These are phyloP conservation scores for Penicillium goetzii DNA, from an alignment of 495 filamentous ascomycete species.

Conservation along the genomic window DNA sequence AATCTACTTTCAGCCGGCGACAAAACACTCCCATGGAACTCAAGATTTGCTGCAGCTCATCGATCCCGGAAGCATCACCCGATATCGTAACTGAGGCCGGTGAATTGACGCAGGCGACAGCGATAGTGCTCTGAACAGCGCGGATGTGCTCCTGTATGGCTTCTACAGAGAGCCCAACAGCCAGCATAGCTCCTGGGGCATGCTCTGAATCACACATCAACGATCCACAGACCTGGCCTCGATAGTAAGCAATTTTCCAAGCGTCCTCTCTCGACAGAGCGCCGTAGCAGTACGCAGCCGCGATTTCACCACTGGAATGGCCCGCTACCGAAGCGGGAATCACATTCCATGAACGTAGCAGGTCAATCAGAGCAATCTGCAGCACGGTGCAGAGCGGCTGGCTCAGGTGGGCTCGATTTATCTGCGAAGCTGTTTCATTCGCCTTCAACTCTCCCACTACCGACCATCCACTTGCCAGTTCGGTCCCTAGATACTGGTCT, in stretches of 20 bases:
- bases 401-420: neutral
- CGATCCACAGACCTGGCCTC: neutral
- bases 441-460: no score
- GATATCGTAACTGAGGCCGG: neutral
- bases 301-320: neutral
- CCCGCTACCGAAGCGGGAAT: neutral
- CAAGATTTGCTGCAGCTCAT: neutral
- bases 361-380: neutral
- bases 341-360: neutral
- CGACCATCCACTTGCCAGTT: neutral
- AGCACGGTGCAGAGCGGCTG: neutral
- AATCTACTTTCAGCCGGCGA: neutral
- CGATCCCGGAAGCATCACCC: neutral
- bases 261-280: neutral
- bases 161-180: no score
- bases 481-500: neutral
- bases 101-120: neutral
- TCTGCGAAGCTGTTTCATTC: neutral
- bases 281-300: neutral
- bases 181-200: no score
- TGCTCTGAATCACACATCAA: neutral
- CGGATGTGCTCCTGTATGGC: no score
- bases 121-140: neutral
- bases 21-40: neutral
- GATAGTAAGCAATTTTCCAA: neutral